Percentiles rank a stretch among this genome's conserved stretches.
phyloP scores from a whole-genome alignment of 768 basidiomycete genomes.

The Tulasnella sp. region DNA sequence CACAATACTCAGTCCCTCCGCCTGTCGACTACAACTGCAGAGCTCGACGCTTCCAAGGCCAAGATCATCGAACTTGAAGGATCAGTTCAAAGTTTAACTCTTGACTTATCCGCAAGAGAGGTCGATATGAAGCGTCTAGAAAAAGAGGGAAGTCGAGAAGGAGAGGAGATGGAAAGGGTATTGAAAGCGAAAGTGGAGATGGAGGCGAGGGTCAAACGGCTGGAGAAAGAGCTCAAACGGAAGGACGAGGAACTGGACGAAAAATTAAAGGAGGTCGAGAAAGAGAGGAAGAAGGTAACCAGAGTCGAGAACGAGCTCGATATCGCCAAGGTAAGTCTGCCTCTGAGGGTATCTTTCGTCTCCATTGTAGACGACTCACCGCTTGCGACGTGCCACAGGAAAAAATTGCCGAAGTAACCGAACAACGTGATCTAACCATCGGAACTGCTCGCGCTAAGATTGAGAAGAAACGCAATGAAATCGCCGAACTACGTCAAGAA shows the following conservation, averaged over 20 bases:
- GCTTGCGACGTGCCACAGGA: neutral
- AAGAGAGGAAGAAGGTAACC: constrained; percentile 11
- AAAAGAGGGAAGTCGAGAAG: neutral
- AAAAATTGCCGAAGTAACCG: neutral
- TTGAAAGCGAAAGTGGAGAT: constrained; percentile 29
- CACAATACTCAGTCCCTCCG: constrained; percentile 7
- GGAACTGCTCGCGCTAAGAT: neutral
- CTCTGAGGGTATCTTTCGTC: neutral
- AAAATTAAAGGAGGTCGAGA: neutral
- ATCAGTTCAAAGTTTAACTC: neutral
- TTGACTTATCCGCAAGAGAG: neutral
- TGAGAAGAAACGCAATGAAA: constrained; percentile 10
- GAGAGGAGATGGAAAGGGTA: constrained; percentile 13
- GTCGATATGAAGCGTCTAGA: constrained; percentile 13
- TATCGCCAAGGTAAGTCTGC: constrained; percentile 11
- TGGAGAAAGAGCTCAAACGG: constrained; percentile 23
- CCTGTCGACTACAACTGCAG: constrained; percentile 13
- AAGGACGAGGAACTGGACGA: constrained; percentile 23
- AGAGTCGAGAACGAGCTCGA: constrained; percentile 7
- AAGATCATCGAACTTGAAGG: constrained; percentile 24
- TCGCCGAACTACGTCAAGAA: constrained; percentile 10
- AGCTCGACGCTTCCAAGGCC: constrained; percentile 31
- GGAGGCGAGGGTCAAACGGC: constrained; percentile 20
- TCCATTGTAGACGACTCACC: neutral
- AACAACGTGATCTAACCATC: neutral